Conservation (phyloP, 1,284 basidiomycete genomes). For the Cutaneotrichosporon curvatum region DNA sequence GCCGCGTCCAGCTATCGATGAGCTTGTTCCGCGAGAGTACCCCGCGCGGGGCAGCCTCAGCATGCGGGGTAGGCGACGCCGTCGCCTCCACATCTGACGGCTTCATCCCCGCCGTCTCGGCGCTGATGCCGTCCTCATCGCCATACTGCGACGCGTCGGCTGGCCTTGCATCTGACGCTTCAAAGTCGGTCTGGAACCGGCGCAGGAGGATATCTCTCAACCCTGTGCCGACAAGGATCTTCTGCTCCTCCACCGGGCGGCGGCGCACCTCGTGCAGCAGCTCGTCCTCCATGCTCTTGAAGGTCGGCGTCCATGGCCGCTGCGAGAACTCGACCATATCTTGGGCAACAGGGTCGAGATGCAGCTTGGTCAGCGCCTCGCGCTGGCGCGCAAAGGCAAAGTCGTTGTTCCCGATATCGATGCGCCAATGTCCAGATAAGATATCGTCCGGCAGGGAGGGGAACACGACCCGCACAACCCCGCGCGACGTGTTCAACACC, state of each 20-base stretch:
- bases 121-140: background rate
- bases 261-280: background rate
- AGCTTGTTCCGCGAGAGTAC: conserved; percentile 62
- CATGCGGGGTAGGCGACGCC: conserved; percentile 14
- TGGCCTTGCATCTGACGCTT: conserved; percentile 10
- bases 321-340: conserved; percentile 30
- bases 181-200: conserved; percentile 48
- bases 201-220: conserved; percentile 60
- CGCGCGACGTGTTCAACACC: conserved; percentile 50
- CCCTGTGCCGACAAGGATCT: conserved; percentile 59
- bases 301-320: background rate
- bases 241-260: conserved; percentile 31
- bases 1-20: conserved; percentile 66
- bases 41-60: conserved; percentile 39
- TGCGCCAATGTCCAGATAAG: conserved; percentile 54
- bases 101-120: conserved; percentile 15
- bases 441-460: conserved; percentile 48
- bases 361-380: conserved; percentile 57
- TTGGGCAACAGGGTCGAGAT: conserved; percentile 53
- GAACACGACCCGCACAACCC: conserved; percentile 56
- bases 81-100: conserved; percentile 35
- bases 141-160: background rate
- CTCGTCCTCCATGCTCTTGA: background rate
- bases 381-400: conserved; percentile 64
- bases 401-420: conserved; percentile 65